Base-by-base conservation (phyloP, 441 rosid species). In the Euphorbia schlechtendalii region DNA sequence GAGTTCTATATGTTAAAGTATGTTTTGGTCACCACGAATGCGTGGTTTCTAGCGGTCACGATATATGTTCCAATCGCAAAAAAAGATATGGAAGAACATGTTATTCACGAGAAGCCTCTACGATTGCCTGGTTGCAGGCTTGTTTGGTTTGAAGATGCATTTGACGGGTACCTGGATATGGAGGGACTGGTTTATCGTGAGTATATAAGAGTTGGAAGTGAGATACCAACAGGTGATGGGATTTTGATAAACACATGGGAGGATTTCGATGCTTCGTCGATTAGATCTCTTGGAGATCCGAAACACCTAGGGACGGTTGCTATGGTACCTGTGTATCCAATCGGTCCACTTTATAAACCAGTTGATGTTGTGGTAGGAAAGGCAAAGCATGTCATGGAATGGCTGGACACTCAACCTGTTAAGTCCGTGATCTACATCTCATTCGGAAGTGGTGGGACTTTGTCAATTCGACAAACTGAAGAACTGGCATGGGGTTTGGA, bases 1-100 rank as follows among this genome's bases (percentile, higher is more conserved):
- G 89, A 84, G 58, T 73, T 88, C 14, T 40, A 67, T 46, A 75
- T 86, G 76, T 68, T 65, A 1, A 81, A 70, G 24, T 78, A 78
- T 62, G 86, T 80, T 13, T 70, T 77, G n/a, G n/a, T n/a, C n/a
- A n/a, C n/a, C n/a, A n/a, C n/a, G n/a, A n/a, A n/a, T n/a, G n/a
- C n/a, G n/a, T n/a, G n/a, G n/a, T n/a, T 81, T 71, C 82, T 86
- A 59, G 84, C 84, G 21, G 57, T 81, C 1, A 66, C 77, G 0
- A 53, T 77, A 27, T n/a, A n/a, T n/a, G n/a, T n/a, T n/a, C n/a
- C n/a, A n/a, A n/a, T n/a, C n/a, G n/a, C n/a, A n/a, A n/a, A n/a
- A n/a, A n/a, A n/a, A n/a, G n/a, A n/a, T n/a, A n/a, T n/a, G n/a
- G n/a, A n/a, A n/a, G n/a, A n/a, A n/a, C n/a, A n/a, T n/a, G n/a